Conservation (phyloP, 2,329 filamentous ascomycete genomes). For the Hypocrella siamensis region DNA sequence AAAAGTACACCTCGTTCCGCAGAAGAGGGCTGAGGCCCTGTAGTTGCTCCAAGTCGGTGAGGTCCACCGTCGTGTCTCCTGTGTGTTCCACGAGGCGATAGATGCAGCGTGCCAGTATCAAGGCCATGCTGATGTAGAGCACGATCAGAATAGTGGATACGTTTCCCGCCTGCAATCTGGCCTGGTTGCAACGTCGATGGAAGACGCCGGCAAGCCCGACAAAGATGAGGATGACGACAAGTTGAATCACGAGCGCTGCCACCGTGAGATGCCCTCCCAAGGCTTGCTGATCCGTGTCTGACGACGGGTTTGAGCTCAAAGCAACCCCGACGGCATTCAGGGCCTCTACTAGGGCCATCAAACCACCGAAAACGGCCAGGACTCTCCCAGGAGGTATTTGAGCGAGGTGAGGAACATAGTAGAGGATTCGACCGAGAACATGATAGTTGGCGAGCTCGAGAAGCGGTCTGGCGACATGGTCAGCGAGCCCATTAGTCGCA, state of each 20-base stretch:
- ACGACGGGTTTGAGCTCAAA: conserved; percentile 20
- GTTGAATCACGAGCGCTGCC: conserved; percentile 27
- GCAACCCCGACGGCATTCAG: conserved; percentile 29
- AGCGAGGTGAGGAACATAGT: conserved; percentile 44
- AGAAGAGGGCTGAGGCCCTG: conserved; percentile 22
- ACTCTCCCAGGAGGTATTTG: conserved; percentile 33
- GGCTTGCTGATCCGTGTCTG: conserved; percentile 11
- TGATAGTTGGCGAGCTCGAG: conserved; percentile 50
- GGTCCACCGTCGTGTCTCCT: conserved; percentile 10
- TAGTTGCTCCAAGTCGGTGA: conserved; percentile 4
- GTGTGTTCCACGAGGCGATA: conserved; percentile 32
- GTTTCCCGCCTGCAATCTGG: neutral
- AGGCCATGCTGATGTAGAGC: conserved; percentile 29
- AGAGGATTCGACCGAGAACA: conserved; percentile 43
- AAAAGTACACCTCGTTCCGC: conserved; percentile 40
- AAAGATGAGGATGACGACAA: conserved; percentile 30
- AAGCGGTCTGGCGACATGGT: conserved; percentile 27
- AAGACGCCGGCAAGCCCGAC: conserved; percentile 25
- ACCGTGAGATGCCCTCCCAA: conserved; percentile 22
- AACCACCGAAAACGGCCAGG: conserved; percentile 27
- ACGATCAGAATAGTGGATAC: conserved; percentile 2
- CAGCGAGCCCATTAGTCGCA: no score
- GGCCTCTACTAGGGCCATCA: conserved; percentile 28
- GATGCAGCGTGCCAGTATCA: conserved; percentile 35
- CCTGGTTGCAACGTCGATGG: conserved; percentile 19